Evolutionary conservation across 495 filamentous ascomycete genomes (phyloP), one percentile per base, ranked within the genome.

Genomic region (Cetradonia linearis): DNA sequence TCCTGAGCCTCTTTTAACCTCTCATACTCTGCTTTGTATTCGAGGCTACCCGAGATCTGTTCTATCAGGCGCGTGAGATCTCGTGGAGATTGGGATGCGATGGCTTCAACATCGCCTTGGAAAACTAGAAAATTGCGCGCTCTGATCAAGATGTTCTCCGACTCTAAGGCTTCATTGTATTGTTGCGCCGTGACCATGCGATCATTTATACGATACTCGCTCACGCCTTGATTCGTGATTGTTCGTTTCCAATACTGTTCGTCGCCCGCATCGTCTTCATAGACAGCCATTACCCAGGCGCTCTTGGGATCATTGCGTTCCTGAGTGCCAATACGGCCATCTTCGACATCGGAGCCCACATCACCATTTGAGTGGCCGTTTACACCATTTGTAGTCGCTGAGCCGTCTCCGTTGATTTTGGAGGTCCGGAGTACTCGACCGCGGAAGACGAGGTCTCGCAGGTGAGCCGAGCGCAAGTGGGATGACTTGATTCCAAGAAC

Each of bases 241-340:
- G 83, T 84, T 49, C 93, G 88, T 72, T 95, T 95, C 93, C 93
- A 99, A 67, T 85, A 81, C 65, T 95, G 90, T 71, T 95, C 88
- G 62, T 97, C 91, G 37, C 91, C 92, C 2, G 90, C 91, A 71
- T 97, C 93, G 65, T 99, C 93, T 70, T 96, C 91, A 72, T 96
- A 99, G 37, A 97, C 91, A 9, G 93, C 93, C 91, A 95, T 96
- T 4, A 99, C 93, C 92, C 91, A 99, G 5, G 93, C 93, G 8
- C 85, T 90, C 66, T 87, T 89, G 1, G 93, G 94, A 63, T 97
- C 92, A 63, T 82, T 79, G 44, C 82, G 76, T 54, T 75, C 73
- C 28, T 78, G 75, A 6, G 67, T 69, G 56, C 67, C 63, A 2
- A 65, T 65, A 50, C 83, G 79, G 28, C 77, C 75, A 30, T 81